A percentile compares a stretch with the other conserved stretches of the same genome.
phyloP scores from a whole-genome alignment of 2,329 filamentous ascomycete species.

The Talaromyces sp. region DNA sequence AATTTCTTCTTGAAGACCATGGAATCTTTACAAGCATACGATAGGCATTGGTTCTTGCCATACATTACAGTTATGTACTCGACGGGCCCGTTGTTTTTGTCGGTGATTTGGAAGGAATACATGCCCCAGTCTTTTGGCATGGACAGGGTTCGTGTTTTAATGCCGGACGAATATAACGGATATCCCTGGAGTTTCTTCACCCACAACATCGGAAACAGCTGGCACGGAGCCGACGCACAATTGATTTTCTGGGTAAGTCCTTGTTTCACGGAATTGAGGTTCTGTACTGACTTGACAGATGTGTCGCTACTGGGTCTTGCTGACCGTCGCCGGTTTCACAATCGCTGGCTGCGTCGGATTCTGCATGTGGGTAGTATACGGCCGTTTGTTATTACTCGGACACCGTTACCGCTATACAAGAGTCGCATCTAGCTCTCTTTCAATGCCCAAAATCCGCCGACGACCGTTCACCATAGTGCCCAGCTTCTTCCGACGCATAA shows the following conservation, averaged over 20 bases:
- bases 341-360: conserved; percentile 48
- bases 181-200: conserved; percentile 70
- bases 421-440: conserved; percentile 22
- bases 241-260: conserved; percentile 60
- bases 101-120: conserved; percentile 72
- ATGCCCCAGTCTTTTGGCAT: conserved; percentile 45
- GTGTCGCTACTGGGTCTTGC: conserved; percentile 55
- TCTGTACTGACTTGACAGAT: conserved; percentile 36
- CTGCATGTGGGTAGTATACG: conserved; percentile 51
- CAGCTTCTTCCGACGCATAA: conserved; percentile 36
- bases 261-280: neutral
- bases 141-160: conserved; percentile 63
- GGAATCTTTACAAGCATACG: conserved; percentile 63
- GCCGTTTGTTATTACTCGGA: conserved; percentile 43
- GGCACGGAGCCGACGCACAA: conserved; percentile 62
- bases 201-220: conserved; percentile 62
- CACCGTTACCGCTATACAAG: conserved; percentile 34
- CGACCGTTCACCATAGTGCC: conserved; percentile 34
- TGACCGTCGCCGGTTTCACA: conserved; percentile 52
- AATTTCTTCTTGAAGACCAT: conserved; percentile 71
- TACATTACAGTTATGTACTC: conserved; percentile 80
- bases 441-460: conserved; percentile 28
- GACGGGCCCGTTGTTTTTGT: conserved; percentile 72
- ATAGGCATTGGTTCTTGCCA: conserved; percentile 64
- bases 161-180: conserved; percentile 67